Base-by-base conservation (phyloP, 1,284 basidiomycete genomes). In the Ceratobasidium sp. region DNA sequence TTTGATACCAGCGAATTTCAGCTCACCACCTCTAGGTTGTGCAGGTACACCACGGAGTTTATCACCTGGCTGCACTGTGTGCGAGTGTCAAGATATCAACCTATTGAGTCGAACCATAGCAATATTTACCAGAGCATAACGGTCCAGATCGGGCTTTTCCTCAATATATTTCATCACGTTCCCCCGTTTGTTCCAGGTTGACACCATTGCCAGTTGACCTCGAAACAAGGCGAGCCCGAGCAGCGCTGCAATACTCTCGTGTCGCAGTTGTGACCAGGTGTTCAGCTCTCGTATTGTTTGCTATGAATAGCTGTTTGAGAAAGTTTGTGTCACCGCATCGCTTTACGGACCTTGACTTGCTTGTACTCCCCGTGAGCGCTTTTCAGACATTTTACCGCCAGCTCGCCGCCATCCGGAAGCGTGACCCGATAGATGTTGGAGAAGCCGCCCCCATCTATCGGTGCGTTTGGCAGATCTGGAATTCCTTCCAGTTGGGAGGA, bases 271-370 rank as follows among this genome's bases (percentile, higher is more conserved):
- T 8, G 27, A 60, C 57, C 57, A 60, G 8, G 33, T 44, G 15
- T 36, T 31, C 31, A 60, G 57, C 31, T 60, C 57, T 22, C 57
- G 57, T 27, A 31, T 31, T 36, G 57, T 31, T 31, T 44, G 57
- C 57, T 56, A 41, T 41, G 36, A 11, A 41, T 11, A 41, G 11
- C 4, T n/a, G n/a, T n/a, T 41, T 41, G 11, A 11, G 36, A 41
- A 41, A 41, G 11, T 11, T 41, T 41, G 4, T 41, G 36, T 41
- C 4, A 5, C 36, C 4, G 11, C 11, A 11, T 11, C 6, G 36
- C 4, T 41, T 11, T 41, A 41, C 36, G 11, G 36, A 41, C 36
- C 36, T 41, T 41, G 36, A 41, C 36, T 41, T 41, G 36, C 36
- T 41, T 41, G 11, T 41, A 41, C 36, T 41, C 36, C 11, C 36